phyloP scores from a whole-genome alignment of 768 basidiomycete genomes.

The Paxillus ammoniavirescens region DNA sequence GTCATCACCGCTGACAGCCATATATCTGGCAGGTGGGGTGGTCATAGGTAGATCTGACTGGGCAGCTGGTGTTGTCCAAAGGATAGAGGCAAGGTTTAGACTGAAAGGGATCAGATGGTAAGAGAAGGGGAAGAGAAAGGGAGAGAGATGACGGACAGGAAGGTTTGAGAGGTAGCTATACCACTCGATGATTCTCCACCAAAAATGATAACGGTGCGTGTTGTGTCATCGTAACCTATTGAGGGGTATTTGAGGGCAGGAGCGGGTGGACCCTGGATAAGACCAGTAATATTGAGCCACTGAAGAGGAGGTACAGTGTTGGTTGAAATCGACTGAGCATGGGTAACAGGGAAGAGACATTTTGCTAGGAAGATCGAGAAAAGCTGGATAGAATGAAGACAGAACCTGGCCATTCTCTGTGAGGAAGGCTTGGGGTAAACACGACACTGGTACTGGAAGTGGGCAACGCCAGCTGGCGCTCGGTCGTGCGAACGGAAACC shows the following conservation, averaged over 20 bases:
- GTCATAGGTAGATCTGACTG: constrained; percentile 44
- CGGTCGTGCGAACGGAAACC: constrained; percentile 15
- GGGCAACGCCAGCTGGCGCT: constrained; percentile 20
- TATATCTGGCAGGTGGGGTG: constrained; percentile 61
- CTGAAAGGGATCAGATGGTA: constrained; percentile 33
- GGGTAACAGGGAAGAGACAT: constrained; percentile 18
- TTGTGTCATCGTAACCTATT: constrained; percentile 52
- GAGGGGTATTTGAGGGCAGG: constrained; percentile 71
- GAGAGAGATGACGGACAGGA: constrained; percentile 47
- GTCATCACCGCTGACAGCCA: constrained; percentile 64
- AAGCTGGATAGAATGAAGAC: constrained; percentile 6
- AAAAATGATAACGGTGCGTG: constrained; percentile 65
- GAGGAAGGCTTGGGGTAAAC: constrained; percentile 16
- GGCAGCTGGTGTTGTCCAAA: constrained; percentile 59
- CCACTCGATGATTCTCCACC: constrained; percentile 72
- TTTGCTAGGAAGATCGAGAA: constrained; percentile 12
- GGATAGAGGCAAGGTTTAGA: constrained; percentile 57
- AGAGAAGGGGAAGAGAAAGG: background rate
- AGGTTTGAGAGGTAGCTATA: constrained; percentile 61
- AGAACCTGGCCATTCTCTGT: constrained; percentile 10
- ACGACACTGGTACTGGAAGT: too few species aligned
- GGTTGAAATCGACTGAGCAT: constrained; percentile 52
- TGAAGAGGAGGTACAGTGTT: constrained; percentile 40
- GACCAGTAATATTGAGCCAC: constrained; percentile 68
- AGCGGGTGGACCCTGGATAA: constrained; percentile 51